Conservation (phyloP, 2,329 filamentous ascomycete genomes). For the Ampelomyces quisqualis region DNA sequence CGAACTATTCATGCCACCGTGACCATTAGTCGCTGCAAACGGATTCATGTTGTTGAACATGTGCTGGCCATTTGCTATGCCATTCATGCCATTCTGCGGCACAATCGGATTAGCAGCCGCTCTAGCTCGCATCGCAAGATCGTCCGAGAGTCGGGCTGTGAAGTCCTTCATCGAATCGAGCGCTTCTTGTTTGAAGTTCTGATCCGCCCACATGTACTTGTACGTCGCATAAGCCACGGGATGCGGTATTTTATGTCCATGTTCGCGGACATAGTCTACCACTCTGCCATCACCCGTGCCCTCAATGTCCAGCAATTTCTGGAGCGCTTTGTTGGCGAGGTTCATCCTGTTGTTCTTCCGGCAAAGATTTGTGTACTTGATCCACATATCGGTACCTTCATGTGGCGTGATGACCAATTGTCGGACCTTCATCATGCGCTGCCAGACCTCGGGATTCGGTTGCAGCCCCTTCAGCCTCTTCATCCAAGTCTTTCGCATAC, state of each 20-base stretch:
- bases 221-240: slow-evolving; percentile 94
- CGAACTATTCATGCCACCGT: slow-evolving; percentile 51
- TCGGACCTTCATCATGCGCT: slow-evolving; percentile 93
- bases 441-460: slow-evolving; percentile 97
- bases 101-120: slow-evolving; percentile 42
- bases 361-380: slow-evolving; percentile 98
- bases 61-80: slow-evolving; percentile 47
- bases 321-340: slow-evolving; percentile 90
- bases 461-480: slow-evolving; percentile 92
- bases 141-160: slow-evolving; percentile 60
- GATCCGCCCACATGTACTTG: slow-evolving; percentile 91
- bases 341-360: slow-evolving; percentile 94
- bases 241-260: slow-evolving; percentile 58
- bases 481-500: slow-evolving; percentile 94
- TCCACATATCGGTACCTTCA: slow-evolving; percentile 99
- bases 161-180: slow-evolving; percentile 64
- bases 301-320: slow-evolving; percentile 69
- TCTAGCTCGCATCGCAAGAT: slow-evolving; percentile 50
- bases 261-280: slow-evolving; percentile 38
- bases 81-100: slow-evolving; percentile 42
- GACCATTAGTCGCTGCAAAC: slow-evolving; percentile 49
- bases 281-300: slow-evolving; percentile 31
- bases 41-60: slow-evolving; percentile 37
- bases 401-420: slow-evolving; percentile 86
- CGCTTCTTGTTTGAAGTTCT: slow-evolving; percentile 39